These are phyloP conservation scores for Cladosporium sp. DNA, from an alignment of 2,329 filamentous ascomycete genomes.

Conservation along the genomic window DNA sequence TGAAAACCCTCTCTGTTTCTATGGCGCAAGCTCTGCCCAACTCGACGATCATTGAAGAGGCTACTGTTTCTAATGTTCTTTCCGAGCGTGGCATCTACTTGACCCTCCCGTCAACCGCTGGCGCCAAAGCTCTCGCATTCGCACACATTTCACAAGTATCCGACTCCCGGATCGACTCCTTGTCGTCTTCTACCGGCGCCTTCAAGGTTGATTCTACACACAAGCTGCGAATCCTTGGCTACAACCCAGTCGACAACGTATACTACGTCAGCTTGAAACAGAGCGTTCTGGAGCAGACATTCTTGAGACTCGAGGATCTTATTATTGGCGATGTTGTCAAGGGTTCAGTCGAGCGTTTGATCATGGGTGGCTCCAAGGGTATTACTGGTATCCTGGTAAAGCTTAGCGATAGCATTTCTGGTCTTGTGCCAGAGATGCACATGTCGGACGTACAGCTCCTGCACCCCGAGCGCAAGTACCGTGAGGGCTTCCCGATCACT, in stretches of 20 bases:
- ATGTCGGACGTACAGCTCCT: conserved; percentile 82
- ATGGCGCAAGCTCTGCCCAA: conserved; percentile 56
- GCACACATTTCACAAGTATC: conserved; percentile 92
- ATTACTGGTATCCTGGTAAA: conserved; percentile 77
- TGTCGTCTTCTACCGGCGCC: conserved; percentile 71
- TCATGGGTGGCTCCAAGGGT: conserved; percentile 73
- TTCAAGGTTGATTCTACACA: conserved; percentile 77
- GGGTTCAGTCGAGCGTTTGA: conserved; percentile 77
- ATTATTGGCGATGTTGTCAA: conserved; percentile 75
- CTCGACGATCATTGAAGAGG: conserved; percentile 72
- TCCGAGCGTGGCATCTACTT: conserved; percentile 77
- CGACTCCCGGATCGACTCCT: conserved; percentile 79
- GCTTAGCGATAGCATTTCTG: conserved; percentile 79
- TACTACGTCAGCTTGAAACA: conserved; percentile 83
- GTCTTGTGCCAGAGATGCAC: conserved; percentile 84
- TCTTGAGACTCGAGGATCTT: conserved; percentile 87
- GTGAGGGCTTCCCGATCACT: conserved; percentile 78
- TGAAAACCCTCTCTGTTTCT: conserved; percentile 22
- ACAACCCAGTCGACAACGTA: conserved; percentile 79
- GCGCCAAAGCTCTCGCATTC: conserved; percentile 52
- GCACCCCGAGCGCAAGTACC: conserved; percentile 94
- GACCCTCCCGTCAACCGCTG: conserved; percentile 45
- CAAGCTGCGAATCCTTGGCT: conserved; percentile 76
- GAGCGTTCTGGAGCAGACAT: conserved; percentile 78
- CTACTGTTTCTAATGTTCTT: conserved; percentile 76